Conservation (phyloP, 2,329 filamentous ascomycete species). For the Stemphylium vesicarium region DNA sequence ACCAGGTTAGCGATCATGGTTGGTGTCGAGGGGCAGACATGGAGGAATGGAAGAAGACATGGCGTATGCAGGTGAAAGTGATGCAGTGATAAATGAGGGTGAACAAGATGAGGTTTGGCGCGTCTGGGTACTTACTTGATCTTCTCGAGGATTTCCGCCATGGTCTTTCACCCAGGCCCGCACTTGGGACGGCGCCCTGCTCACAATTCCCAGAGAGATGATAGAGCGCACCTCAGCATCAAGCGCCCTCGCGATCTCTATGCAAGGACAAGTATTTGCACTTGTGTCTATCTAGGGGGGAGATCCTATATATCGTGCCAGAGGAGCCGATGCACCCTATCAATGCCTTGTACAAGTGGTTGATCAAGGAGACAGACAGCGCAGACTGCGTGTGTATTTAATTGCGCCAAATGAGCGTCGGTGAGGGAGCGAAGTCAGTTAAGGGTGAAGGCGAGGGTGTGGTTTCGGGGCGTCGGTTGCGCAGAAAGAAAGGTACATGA, state of each 20-base stretch:
- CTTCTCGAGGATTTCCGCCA: conserved; percentile 45
- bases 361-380: background rate
- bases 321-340: conserved; percentile 1
- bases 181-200: conserved; percentile 6
- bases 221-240: conserved; percentile 20
- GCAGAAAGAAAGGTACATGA: conserved; percentile 15
- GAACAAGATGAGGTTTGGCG: background rate
- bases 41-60: background rate
- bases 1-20: conserved; percentile 32
- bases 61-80: background rate
- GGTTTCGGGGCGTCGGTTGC: conserved; percentile 8
- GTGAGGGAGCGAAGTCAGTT: conserved; percentile 4
- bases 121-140: conserved; percentile 38
- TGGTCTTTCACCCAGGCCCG: conserved; percentile 21
- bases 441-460: conserved; percentile 5
- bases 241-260: conserved; percentile 8
- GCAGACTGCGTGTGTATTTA: background rate
- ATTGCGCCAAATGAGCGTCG: conserved; percentile 4
- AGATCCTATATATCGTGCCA: conserved; percentile 13
- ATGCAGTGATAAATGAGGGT: background rate
- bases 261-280: background rate
- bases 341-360: background rate
- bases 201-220: conserved; percentile 7
- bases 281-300: conserved; percentile 15
- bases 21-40: background rate